Base-by-base conservation (phyloP, 495 filamentous ascomycete genomes). In the Penicillium crystallinum region DNA sequence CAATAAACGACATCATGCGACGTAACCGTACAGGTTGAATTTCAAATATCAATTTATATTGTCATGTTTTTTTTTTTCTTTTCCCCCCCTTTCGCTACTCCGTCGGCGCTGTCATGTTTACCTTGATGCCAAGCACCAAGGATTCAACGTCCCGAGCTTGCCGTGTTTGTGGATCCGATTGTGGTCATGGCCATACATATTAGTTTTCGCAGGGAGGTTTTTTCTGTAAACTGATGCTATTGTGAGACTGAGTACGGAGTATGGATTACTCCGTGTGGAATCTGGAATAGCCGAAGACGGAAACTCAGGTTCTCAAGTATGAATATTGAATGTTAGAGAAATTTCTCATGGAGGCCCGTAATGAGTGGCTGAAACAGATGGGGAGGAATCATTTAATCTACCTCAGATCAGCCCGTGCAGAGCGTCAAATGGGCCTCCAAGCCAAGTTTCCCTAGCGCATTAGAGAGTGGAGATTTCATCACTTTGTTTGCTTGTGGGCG, bases 391-490 rank as follows among this genome's bases (percentile, higher is more conserved):
- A 49, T 18, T 51, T 57, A 57, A 57, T 58, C 46, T 43, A 55
- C 55, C 49, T 48, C 40, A 56, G 52, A 58, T 55, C 39, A 31
- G 33, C 36, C 50, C 43, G 51, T 37, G 39, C 48, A 52, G 27
- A 41, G 27, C 40, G n/a, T 23, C 48, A 35, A 50, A 47, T 60
- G 29, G 53, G 49, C 60, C 44, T 29, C 31, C 27, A 62, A 65
- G 62, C 59, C 62, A 65, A 65, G 59, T 63, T 58, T 56, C 37
- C n/a, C 58, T 60, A 65, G 62, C 41, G 62, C 48, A 14, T 36
- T 15, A 25, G 4, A n/a, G 12, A 15, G 14, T n/a, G 38, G 40
- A 15, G n/a, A 27, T 4, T 6, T 7, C 4, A 15, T 17, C 4
- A 17, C 34, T 15, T 36, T 36, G 14, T 36, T 15, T 36, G 34